Evolutionary conservation across 306 rosid genomes (phyloP).

Genomic region (Lotus japonicus): DNA sequence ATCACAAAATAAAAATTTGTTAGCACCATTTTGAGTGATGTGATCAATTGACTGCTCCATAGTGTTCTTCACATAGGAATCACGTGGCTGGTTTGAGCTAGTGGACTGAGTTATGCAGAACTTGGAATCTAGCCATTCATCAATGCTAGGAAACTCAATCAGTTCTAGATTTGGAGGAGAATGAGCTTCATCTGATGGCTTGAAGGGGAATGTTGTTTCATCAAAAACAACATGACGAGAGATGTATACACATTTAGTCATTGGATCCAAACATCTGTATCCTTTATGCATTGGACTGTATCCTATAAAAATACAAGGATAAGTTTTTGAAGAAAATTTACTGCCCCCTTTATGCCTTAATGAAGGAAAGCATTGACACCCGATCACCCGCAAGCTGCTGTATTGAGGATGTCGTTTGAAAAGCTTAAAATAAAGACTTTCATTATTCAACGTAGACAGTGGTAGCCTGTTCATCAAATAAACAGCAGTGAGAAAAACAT

Average conservation of each 20-base stretch:
- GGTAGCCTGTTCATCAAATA: no score
- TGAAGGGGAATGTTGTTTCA: not conserved
- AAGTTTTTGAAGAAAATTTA: no score
- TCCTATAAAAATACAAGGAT: not conserved
- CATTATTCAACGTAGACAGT: not conserved
- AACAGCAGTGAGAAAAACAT: no score
- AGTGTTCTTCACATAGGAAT: not conserved
- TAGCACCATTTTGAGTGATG: not conserved
- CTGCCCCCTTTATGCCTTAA: no score
- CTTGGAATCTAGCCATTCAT: not conserved
- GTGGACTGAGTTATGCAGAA: not conserved
- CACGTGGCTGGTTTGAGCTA: not conserved
- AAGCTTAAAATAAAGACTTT: no score
- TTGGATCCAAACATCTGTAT: not conserved
- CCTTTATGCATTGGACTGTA: not conserved
- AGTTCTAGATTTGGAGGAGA: not conserved
- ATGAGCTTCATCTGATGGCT: not conserved
- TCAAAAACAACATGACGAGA: not conserved
- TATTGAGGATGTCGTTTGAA: no score
- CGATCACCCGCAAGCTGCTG: no score
- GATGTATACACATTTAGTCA: not conserved
- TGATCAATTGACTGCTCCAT: not conserved
- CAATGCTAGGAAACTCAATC: not conserved
- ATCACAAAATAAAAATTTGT: not conserved
- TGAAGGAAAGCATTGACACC: no score